A percentile compares a stretch with the other conserved stretches of the same genome.
These are phyloP conservation scores for Colletotrichum sidae DNA, from an alignment of 2,329 filamentous ascomycete genomes.

Conservation along the genomic window DNA sequence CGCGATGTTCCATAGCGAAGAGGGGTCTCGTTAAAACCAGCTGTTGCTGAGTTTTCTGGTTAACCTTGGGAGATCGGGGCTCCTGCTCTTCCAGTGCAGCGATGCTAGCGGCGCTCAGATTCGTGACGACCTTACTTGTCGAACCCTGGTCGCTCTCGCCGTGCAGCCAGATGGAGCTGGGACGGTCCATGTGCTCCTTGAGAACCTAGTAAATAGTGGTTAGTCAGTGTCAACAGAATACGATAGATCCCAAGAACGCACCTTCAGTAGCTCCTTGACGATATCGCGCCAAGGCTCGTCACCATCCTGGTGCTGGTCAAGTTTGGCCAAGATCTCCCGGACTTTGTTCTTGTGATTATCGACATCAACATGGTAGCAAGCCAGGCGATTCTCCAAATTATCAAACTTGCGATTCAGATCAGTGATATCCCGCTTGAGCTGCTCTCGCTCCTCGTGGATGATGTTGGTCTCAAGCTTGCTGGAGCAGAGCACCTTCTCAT, in stretches of 20 bases:
- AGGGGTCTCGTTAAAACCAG: not conserved
- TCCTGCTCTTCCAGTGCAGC: slow-evolving; percentile 29
- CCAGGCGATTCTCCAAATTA: slow-evolving; percentile 38
- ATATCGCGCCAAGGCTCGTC: slow-evolving; percentile 33
- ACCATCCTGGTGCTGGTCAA: slow-evolving; percentile 25
- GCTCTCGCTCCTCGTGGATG: slow-evolving; percentile 30
- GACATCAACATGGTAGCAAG: slow-evolving; percentile 34
- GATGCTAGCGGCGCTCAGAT: slow-evolving; percentile 29
- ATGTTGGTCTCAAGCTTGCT: slow-evolving; percentile 36
- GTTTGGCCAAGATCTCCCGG: slow-evolving; percentile 31
- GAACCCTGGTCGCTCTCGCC: slow-evolving; percentile 15
- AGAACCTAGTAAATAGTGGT: slow-evolving; percentile 8
- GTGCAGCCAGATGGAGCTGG: slow-evolving; percentile 29
- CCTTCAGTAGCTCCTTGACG: slow-evolving; percentile 45
- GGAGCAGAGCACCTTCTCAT: slow-evolving; percentile 42
- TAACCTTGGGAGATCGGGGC: slow-evolving; percentile 1
- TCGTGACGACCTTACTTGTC: slow-evolving; percentile 15
- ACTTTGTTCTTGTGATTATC: slow-evolving; percentile 36
- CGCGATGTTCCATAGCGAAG: not conserved
- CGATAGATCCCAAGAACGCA: slow-evolving; percentile 3
- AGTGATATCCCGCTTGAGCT: slow-evolving; percentile 39
- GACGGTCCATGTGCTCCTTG: slow-evolving; percentile 26
- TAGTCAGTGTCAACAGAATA: not conserved
- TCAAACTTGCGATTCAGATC: slow-evolving; percentile 41
- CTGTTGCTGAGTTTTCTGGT: slow-evolving; percentile 4